Base-by-base conservation (phyloP, 2,329 filamentous ascomycete genomes). In the Trematosphaeria pertusa region DNA sequence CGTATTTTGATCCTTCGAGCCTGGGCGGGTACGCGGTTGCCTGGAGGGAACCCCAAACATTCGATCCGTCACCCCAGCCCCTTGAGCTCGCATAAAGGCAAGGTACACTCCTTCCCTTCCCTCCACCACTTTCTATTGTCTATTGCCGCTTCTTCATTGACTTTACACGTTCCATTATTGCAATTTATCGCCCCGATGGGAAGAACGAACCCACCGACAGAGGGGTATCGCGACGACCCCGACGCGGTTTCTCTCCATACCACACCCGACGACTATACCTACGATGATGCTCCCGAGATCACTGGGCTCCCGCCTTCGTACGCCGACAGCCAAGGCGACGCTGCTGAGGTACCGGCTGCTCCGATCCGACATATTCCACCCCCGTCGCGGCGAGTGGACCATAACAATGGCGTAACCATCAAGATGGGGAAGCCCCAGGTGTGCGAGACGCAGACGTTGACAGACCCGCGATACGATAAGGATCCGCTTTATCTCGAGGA, bases 211-310 rank as follows among this genome's bases (percentile, higher is more conserved):
- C 52, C 38, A 14, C 44, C 56, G 17, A 35, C 59, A 15, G 46
- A 49, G 22, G 48, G 45, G 31, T 73, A 71, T 41, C 60, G 66
- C 32, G 70, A 73, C 50, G 70, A 73, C 40, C 65, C 65, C 1
- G 70, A 74, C 33, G 64, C 71, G 7, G 59, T 73, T 1, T 73
- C 70, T 2, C 62, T 74, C 4, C 70, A 72, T 44, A 73, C 71
- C 10, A 72, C 68, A 7, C 71, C 65, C 14, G 66, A 68, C 34
- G 69, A 69, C 43, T 72, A 72, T 50, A 47, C 52, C 9, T 72
- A 73, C 47, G 61, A 67, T 35, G 71, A 73, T 47, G 67, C 65
- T 1, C 65, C 67, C n/a, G 65, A 70, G 18, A 58, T 63, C 18
- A 54, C 46, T 9, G 61, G 52, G 8, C 50, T 67, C 0, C 71